These are phyloP conservation scores for Coriaria nepalensis DNA, from an alignment of 306 rosid genomes.

Conservation along the genomic window DNA sequence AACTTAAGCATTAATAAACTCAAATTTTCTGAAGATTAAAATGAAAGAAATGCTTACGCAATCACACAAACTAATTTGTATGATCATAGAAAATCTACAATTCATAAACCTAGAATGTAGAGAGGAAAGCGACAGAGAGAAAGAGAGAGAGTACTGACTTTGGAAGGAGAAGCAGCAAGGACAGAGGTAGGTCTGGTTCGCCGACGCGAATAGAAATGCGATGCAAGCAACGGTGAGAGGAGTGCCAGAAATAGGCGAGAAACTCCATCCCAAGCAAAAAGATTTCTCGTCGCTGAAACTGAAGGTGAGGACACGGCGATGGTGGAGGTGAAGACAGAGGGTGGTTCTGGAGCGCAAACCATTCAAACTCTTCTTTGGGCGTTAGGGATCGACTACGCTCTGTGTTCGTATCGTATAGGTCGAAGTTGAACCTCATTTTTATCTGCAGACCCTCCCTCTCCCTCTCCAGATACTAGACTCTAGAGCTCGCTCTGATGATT, in stretches of 20 bases:
- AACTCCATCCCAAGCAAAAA: constrained; percentile 70
- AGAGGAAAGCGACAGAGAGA: not conserved
- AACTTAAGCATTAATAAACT: not conserved
- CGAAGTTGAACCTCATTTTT: constrained; percentile 38
- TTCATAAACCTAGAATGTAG: not conserved
- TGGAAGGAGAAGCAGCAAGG: constrained; percentile 68
- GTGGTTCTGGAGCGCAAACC: constrained; percentile 69
- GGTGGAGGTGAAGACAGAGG: constrained; percentile 48
- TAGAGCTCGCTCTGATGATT: too few species aligned
- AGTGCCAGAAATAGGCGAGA: constrained; percentile 86
- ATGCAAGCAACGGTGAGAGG: constrained; percentile 35
- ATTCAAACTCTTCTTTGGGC: constrained; percentile 55
- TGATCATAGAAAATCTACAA: not conserved
- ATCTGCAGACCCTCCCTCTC: too few species aligned
- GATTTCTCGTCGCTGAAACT: constrained; percentile 26
- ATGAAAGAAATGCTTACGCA: not conserved
- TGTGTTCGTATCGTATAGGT: constrained; percentile 23
- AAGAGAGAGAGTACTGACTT: constrained; percentile 27
- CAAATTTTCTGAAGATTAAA: too few species aligned
- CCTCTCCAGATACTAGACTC: too few species aligned
- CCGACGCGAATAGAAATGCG: constrained; percentile 74
- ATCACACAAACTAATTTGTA: not conserved
- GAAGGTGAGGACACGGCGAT: constrained; percentile 6
- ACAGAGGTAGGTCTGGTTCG: constrained; percentile 70
- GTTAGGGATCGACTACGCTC: constrained; percentile 36